Base-by-base conservation (phyloP, 1,284 basidiomycete species). In the Stygiomarasmius scandens region DNA sequence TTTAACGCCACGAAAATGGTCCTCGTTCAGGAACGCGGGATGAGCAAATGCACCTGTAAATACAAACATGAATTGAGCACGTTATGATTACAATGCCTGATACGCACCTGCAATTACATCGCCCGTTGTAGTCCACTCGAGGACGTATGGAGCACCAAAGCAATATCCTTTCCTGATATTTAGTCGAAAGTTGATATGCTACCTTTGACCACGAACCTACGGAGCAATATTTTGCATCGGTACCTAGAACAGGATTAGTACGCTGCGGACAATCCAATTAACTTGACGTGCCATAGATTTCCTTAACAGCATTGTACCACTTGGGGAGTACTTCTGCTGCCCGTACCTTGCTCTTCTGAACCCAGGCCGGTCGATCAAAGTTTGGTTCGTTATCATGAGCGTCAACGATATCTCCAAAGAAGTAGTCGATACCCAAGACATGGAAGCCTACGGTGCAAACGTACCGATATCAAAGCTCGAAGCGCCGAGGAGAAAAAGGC, bases 221-320 rank as follows among this genome's bases (percentile, higher is more conserved):
- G 0, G 73, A 64, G 41, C 62, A 69, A 47, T 73, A 76, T 23
- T 67, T 65, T 3, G 65, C 63, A 14, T 72, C 69, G 2, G 59
- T 32, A 12, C 71, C 71, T 74, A 23, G 29, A 32, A 32, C 12
- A n/a, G n/a, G n/a, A n/a, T n/a, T n/a, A 3, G 19, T 43, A 4
- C 11, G 24, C n/a, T 24, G 49, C n/a, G n/a, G n/a, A n/a, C n/a
- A n/a, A n/a, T n/a, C n/a, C 25, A 16, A 14, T 20, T 9, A 11
- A 25, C 3, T 14, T 1, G 34, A 59, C 29, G 29, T 32, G 12
- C 58, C 82, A 58, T 81, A 83, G 43, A 64, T 67, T 58, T 75
- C 67, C 54, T 71, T 73, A 23, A 84, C 77, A 10, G 74, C 79
- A 34, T 78, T 69, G 29, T 83, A 67, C 84, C 84, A 86, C 52